Conservation (phyloP, 2,329 filamentous ascomycete species). For the Meredithiella fracta region DNA sequence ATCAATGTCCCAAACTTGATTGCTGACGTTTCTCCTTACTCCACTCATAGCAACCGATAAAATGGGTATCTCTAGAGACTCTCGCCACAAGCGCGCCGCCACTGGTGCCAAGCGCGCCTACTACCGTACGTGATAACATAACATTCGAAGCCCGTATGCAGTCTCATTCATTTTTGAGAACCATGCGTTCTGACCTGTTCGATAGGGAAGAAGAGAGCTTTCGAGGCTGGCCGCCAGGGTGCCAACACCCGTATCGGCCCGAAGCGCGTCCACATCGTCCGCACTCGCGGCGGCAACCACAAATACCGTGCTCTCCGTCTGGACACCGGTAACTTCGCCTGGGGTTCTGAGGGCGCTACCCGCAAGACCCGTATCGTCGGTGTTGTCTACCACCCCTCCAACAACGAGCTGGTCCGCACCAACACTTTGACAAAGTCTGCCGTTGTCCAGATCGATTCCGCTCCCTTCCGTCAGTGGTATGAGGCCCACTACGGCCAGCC, state of each 20-base stretch:
- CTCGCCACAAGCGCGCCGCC: slow-evolving; percentile 98
- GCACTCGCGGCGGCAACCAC: slow-evolving; percentile 95
- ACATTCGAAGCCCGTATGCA: slow-evolving; percentile 51
- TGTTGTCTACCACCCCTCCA: slow-evolving; percentile 97
- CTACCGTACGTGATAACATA: slow-evolving; percentile 56
- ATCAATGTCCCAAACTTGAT: slow-evolving; percentile 1
- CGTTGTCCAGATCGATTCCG: slow-evolving; percentile 96
- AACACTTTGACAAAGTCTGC: slow-evolving; percentile 99
- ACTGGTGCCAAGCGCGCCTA: slow-evolving; percentile 94
- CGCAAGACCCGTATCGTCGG: slow-evolving; percentile 99
- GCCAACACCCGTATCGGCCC: slow-evolving; percentile 98
- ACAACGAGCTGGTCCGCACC: slow-evolving; percentile 99
- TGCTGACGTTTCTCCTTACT: slow-evolving; percentile 17
- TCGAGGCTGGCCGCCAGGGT: slow-evolving; percentile 98
- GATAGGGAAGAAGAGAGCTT: slow-evolving; percentile 88
- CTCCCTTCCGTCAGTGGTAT: slow-evolving; percentile 99
- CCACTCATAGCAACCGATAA: slow-evolving; percentile 50
- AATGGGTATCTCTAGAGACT: slow-evolving; percentile 99
- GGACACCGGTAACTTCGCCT: slow-evolving; percentile 98
- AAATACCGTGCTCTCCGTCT: slow-evolving; percentile 99
- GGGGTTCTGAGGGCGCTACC: slow-evolving; percentile 93
- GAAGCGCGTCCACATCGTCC: slow-evolving; percentile 93
- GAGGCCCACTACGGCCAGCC: slow-evolving; percentile 96
- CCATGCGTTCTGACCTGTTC: slow-evolving; percentile 61
- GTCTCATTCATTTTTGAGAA: slow-evolving; percentile 20